Evolutionary conservation across 1,139 yeast species (phyloP), one percentile per base, ranked within the genome.

Genomic region (Tardiomyces digboiensis): DNA sequence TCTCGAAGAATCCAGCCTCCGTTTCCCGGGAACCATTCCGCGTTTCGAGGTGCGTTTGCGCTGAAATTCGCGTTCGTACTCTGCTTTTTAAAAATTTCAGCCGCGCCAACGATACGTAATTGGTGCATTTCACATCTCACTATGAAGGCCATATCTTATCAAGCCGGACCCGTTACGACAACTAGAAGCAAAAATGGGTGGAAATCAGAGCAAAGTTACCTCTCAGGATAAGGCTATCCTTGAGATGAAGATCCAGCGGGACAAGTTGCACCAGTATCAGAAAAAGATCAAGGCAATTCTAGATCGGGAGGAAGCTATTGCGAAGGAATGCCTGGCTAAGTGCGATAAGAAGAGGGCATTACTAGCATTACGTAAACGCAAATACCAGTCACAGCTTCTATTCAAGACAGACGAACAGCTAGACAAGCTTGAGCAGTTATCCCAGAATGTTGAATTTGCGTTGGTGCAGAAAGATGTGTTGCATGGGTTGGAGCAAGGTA

Each of bases 241-340:
- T 54, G 94, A 88, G 58, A 72, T 91, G 57, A 91, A 91, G 59
- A 71, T 83, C 39, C 97, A 93, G 55, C 72, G 96, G 48, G 98
- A 91, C 62, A 82, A 82, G 54, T 70, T 91, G 39, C 78, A 76
- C 50, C 84, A 82, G 59, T 84, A 87, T 52, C 89, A 85, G 52
- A 74, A 72, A 45, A 75, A 78, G 49, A 73, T 88, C 39, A 68
- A 68, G 38, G 61, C 64, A 1, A 74, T 85, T 7, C 70, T 84
- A 14, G 71, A 69, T 21, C 68, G 78, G 36, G 91, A 83, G 59
- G 66, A 68, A 2, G 69, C 67, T 39, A 64, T 82, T 13, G 91
- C 91, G 12, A 70, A 67, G 49, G 70, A 72, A 52, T 78, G 83
- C 18, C 57, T 84, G 8, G 57, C 56, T n/a, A 62, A 71, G 22